phyloP scores from a whole-genome alignment of 495 filamentous ascomycete genomes.

The Neurospora sp. region DNA sequence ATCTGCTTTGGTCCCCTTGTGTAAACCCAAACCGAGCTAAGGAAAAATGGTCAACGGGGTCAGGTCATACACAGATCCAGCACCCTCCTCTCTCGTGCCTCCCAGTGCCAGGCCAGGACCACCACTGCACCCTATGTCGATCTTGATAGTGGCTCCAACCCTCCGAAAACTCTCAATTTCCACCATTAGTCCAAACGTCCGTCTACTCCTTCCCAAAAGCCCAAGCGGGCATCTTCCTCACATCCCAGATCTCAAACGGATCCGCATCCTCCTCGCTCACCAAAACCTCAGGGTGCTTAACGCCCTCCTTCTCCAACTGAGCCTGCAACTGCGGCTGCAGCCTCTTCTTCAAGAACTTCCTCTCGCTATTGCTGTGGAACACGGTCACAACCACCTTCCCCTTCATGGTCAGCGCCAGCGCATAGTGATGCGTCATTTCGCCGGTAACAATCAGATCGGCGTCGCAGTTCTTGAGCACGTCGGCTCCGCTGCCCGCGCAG shows the following conservation, averaged over 20 bases:
- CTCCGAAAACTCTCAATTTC: neutral
- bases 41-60: neutral
- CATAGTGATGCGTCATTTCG: slow-evolving; percentile 87
- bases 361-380: slow-evolving; percentile 87
- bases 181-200: neutral
- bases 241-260: slow-evolving; percentile 41
- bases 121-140: neutral
- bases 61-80: neutral
- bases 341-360: slow-evolving; percentile 63
- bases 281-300: slow-evolving; percentile 44
- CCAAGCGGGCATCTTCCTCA: slow-evolving; percentile 12
- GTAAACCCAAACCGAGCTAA: neutral
- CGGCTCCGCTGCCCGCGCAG: slow-evolving; percentile 76
- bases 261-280: slow-evolving; percentile 76
- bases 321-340: slow-evolving; percentile 55
- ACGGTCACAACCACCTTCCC: slow-evolving; percentile 77
- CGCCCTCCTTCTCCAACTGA: slow-evolving; percentile 40
- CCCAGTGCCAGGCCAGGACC: neutral
- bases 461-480: slow-evolving; percentile 56
- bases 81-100: neutral
- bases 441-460: slow-evolving; percentile 82
- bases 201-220: slow-evolving; percentile 3
- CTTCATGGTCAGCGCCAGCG: slow-evolving; percentile 74
- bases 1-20: neutral
- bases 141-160: neutral